Percentiles rank a stretch among this genome's conserved stretches.
Conservation (phyloP, 257 asterid species). For the Vinca minor region DNA sequence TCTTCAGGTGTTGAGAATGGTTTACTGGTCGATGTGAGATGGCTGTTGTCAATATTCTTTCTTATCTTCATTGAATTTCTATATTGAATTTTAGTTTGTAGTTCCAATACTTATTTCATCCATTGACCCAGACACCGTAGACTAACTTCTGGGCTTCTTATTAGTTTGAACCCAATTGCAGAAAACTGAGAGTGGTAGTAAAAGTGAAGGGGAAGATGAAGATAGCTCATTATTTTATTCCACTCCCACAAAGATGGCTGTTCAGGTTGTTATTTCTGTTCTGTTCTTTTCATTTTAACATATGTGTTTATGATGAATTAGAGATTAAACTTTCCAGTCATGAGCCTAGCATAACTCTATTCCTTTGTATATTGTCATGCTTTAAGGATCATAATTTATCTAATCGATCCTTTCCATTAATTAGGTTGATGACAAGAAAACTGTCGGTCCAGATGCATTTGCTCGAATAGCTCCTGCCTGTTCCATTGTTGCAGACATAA, state of each 20-base stretch:
- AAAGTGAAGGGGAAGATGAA: conserved; percentile 60
- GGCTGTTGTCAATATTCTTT: conserved; percentile 9
- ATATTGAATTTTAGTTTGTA: not conserved
- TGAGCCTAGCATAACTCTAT: conserved; percentile 4
- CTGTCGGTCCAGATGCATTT: conserved; percentile 84
- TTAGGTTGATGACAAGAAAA: conserved; percentile 77
- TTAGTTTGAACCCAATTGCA: conserved; percentile 21
- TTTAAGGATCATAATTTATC: not conserved
- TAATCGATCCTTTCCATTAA: conserved; percentile 22
- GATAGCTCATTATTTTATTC: conserved; percentile 77
- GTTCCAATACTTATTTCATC: not conserved
- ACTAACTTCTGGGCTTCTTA: not conserved
- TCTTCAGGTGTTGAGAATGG: conserved; percentile 46
- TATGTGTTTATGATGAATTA: conserved; percentile 9
- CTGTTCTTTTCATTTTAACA: conserved; percentile 8
- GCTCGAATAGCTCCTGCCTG: conserved; percentile 90
- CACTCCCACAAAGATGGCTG: conserved; percentile 77
- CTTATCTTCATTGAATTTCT: not conserved
- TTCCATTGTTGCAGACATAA: conserved; percentile 61
- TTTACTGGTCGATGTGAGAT: conserved; percentile 37
- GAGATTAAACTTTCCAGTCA: conserved; percentile 1
- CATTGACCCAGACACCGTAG: not conserved
- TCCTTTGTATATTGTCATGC: conserved; percentile 3
- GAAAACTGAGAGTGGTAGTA: conserved; percentile 39
- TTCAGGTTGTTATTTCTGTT: conserved; percentile 45